Evolutionary conservation across 1,284 basidiomycete species (phyloP), one percentile per base, ranked within the genome.

Genomic region (Sanghuangporus sanghuang): DNA sequence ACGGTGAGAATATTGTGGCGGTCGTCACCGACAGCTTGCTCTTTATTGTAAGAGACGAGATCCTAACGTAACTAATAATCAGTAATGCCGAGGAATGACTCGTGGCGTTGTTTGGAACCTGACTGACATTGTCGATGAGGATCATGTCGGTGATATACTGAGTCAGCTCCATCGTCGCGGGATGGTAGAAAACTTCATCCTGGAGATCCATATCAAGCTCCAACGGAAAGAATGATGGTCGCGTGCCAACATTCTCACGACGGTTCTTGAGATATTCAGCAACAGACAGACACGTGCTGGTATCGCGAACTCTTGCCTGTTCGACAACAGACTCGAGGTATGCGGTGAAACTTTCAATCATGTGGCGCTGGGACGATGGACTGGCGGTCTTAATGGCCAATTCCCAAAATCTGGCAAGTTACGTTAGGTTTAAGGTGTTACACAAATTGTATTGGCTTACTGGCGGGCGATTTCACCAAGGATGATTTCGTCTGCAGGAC

Each of bases 11-110:
- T 83, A 69, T 86, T 86, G 69, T 85, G 81, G 7, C 63, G 62
- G 6, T 79, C 81, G 64, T 85, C 82, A 14, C n/a, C n/a, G n/a
- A n/a, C n/a, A n/a, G n/a, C n/a, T n/a, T n/a, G n/a, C 79, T 86
- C 85, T 59, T 81, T 80, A 61, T 85, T 85, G 71, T 83, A 86
- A 0, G 85, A 86, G 68, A 82, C 85, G 38, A 86, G 81, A 65
- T 86, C 84, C 84, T 86, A 49, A 35, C 18, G 3, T 46, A 46
- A 3, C 6, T n/a, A n/a, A n/a, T n/a, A 18, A 46, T 16, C 18
- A 1, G 6, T 6, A n/a, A n/a, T n/a, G n/a, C n/a, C n/a, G n/a
- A n/a, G n/a, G n/a, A 12, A 35, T 4, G 48, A 14, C 27, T 23
- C 6, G 4, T 3, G 9, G 1, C 9, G 27, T 23, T 49, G 6